phyloP scores from a whole-genome alignment of 805 yeast genomes.

The Zygoascus flipseniorum region DNA sequence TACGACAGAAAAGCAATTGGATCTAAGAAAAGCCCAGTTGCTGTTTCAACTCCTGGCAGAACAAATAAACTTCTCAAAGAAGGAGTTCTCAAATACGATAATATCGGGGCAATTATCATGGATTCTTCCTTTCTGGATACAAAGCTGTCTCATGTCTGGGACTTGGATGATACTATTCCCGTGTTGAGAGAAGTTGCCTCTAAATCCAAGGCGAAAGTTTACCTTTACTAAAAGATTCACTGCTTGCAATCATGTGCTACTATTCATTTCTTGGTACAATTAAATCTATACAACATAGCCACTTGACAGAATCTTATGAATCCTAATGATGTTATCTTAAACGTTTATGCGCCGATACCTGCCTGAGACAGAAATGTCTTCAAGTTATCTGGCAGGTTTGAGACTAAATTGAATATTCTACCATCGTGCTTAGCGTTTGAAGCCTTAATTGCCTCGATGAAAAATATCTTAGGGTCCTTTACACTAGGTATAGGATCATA shows the following conservation, averaged over 20 bases:
- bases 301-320: too few species aligned
- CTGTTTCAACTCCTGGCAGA: constrained; percentile 61
- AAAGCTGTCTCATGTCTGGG: constrained; percentile 56
- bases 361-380: constrained; percentile 10
- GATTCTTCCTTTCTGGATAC: constrained; percentile 56
- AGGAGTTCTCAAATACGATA: constrained; percentile 34
- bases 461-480: constrained; percentile 19
- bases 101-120: constrained; percentile 46
- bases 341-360: constrained; percentile 3
- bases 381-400: constrained; percentile 12
- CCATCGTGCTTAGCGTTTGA: constrained; percentile 13
- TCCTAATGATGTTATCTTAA: neutral
- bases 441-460: constrained; percentile 15
- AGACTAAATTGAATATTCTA: constrained; percentile 9
- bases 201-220: constrained; percentile 36
- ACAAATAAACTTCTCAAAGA: constrained; percentile 39
- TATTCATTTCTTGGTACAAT: too few species aligned
- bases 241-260: too few species aligned
- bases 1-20: constrained; percentile 47
- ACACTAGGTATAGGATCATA: constrained; percentile 65
- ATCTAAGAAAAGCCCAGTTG: constrained; percentile 33
- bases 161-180: constrained; percentile 29
- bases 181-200: constrained; percentile 14
- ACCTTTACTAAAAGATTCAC: constrained; percentile 35
- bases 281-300: too few species aligned